Evolutionary conservation across 768 basidiomycete species (phyloP), one percentile per base, ranked within the genome.

Genomic region (Mycena epipterygia): DNA sequence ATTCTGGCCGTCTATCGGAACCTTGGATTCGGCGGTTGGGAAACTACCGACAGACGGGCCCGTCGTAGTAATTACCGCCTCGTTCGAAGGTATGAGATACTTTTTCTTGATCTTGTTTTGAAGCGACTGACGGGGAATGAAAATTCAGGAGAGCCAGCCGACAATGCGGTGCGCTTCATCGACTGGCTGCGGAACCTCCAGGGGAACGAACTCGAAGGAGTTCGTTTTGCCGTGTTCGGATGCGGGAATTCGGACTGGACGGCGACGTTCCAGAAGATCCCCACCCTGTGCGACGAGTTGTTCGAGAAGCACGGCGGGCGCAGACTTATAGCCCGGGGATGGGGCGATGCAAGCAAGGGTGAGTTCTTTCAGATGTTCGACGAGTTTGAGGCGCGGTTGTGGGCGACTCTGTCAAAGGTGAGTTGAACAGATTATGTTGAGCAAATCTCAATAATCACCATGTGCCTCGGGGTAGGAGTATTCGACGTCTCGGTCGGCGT

Each of bases 21-120:
- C 83, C 12, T 76, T 88, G 17, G 84, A 88, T 74, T 82, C 83
- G 1, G 76, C 81, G 5, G 74, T 79, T 1, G 79, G 73, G 0
- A 74, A 80, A 32, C 57, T 86, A 0, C 84, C 86, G 6, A 83
- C 76, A 0, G 84, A 86, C 63, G 82, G 84, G 1, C 86, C 86
- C 1, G 79, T 86, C 6, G 71, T 86, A 16, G 82, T 87, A 46
- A 75, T 86, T 42, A 86, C 85, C 16, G 85, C 87, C 5, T 85
- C 84, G 6, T 88, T 85, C 68, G 87, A 88, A 78, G 87, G 68
- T 69, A 30, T 29, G 2, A n/a, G n/a, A n/a, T n/a, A n/a, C n/a
- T n/a, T n/a, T n/a, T n/a, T n/a, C n/a, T n/a, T n/a, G n/a, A n/a
- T n/a, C n/a, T n/a, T n/a, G n/a, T n/a, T n/a, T n/a, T n/a, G n/a